Percentiles rank a stretch among this genome's conserved stretches.
Evolutionary conservation across 139 green algal genomes (phyloP).

Genomic region (Chlorella sp.): DNA sequence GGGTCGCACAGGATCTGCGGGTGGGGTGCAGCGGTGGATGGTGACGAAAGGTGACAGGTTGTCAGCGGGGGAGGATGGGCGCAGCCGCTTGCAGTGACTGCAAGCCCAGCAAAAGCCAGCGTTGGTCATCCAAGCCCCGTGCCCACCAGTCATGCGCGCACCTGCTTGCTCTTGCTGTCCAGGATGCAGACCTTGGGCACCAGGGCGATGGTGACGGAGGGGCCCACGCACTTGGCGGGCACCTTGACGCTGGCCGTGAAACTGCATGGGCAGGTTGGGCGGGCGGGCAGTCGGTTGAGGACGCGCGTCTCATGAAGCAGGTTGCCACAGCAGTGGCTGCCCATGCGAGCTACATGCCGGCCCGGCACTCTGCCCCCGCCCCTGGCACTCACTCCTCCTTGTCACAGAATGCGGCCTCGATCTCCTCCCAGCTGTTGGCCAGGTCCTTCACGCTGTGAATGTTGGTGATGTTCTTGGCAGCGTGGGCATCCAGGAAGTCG

Average conservation of each 20-base stretch:
- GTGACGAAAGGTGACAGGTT: too few relatives aligned
- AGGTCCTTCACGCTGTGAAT: not conserved
- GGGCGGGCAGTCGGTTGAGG: too few relatives aligned
- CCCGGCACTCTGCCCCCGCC: not conserved
- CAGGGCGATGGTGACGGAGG: constrained; percentile 28
- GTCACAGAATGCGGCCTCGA: constrained; percentile 12
- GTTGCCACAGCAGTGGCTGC: too few relatives aligned
- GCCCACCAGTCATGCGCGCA: not conserved
- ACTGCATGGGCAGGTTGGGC: not conserved
- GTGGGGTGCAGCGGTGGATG: not conserved
- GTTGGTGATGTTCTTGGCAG: not conserved
- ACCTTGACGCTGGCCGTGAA: constrained; percentile 18
- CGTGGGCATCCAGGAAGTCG: constrained; percentile 18
- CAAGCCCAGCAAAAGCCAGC: not conserved
- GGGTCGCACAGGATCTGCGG: constrained; percentile 43
- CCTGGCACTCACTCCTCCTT: not conserved
- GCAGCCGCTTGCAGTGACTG: too few relatives aligned
- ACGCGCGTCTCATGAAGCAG: too few relatives aligned
- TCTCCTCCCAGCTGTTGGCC: not conserved
- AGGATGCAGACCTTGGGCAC: constrained; percentile 43
- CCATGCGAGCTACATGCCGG: too few relatives aligned
- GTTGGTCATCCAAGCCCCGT: not conserved
- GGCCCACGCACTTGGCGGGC: constrained; percentile 39
- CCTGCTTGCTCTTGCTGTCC: constrained; percentile 33
- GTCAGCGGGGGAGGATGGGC: too few relatives aligned